phyloP scores from a whole-genome alignment of 495 filamentous ascomycete species.

The Aeminium ludgeri region DNA sequence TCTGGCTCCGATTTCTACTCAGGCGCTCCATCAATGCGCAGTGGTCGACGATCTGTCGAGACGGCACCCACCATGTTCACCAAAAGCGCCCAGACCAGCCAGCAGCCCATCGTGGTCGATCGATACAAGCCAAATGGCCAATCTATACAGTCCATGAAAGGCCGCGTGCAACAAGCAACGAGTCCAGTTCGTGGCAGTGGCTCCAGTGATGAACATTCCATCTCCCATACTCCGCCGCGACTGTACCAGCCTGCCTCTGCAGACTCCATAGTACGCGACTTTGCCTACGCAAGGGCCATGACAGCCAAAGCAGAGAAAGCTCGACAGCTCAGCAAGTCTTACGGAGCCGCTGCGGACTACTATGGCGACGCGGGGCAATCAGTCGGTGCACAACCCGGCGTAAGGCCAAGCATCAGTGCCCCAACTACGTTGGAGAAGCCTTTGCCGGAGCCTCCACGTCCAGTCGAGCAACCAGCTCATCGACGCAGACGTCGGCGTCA shows the following conservation, averaged over 20 bases:
- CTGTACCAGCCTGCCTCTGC: conserved; percentile 14
- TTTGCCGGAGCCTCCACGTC: neutral
- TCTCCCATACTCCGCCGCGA: conserved; percentile 8
- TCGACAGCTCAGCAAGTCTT: neutral
- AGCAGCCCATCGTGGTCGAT: conserved; percentile 7
- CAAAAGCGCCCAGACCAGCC: conserved; percentile 7
- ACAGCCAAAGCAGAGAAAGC: conserved; percentile 1
- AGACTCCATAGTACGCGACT: conserved; percentile 17
- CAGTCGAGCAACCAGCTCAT: too few species aligned
- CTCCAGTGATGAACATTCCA: conserved; percentile 5
- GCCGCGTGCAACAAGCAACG: neutral
- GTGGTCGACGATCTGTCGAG: neutral
- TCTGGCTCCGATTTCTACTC: conserved; percentile 1
- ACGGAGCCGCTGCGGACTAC: conserved; percentile 38
- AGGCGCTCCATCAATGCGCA: neutral
- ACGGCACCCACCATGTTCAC: conserved; percentile 12
- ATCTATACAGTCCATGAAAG: neutral
- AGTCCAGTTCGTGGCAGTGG: neutral
- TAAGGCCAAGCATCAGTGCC: conserved; percentile 22
- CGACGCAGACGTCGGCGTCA: too few species aligned
- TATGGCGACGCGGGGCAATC: conserved; percentile 49
- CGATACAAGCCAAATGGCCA: conserved; percentile 3
- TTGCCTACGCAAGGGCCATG: conserved; percentile 8
- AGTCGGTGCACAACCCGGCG: conserved; percentile 42
- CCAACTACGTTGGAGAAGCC: neutral